These are phyloP conservation scores for Dysphania ambrosioides DNA, from an alignment of 148 eudicot species.

Conservation along the genomic window DNA sequence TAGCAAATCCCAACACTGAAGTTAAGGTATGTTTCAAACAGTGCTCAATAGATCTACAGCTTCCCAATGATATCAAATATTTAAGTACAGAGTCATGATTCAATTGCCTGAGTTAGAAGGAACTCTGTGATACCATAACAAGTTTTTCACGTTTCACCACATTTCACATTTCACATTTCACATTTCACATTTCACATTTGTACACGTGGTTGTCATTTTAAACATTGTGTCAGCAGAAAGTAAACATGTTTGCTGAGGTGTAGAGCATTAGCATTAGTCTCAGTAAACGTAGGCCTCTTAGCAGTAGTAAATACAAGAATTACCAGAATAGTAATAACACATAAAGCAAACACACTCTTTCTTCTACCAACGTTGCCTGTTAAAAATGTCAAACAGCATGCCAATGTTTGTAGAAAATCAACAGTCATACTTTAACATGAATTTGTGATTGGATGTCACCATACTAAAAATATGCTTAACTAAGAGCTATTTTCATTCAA, in stretches of 20 bases:
- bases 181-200: too few species aligned
- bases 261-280: neutral
- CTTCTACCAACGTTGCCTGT: neutral
- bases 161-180: neutral
- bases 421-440: neutral
- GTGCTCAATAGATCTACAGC: neutral
- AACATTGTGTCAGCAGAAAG: neutral
- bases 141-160: neutral
- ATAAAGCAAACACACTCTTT: neutral
- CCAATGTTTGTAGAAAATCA: neutral
- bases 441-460: neutral
- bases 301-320: neutral
- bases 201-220: neutral
- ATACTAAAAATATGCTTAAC: neutral
- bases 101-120: neutral
- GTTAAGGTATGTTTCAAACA: constrained; percentile 49
- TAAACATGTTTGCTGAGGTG: neutral
- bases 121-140: neutral
- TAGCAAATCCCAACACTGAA: constrained; percentile 51
- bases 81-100: neutral
- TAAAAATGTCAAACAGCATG: neutral
- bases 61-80: neutral
- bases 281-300: neutral
- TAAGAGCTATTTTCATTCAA: too few species aligned
- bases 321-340: neutral